These are phyloP conservation scores for Atalantia buxifolia DNA, from an alignment of 345 rosid genomes.

Conservation along the genomic window DNA sequence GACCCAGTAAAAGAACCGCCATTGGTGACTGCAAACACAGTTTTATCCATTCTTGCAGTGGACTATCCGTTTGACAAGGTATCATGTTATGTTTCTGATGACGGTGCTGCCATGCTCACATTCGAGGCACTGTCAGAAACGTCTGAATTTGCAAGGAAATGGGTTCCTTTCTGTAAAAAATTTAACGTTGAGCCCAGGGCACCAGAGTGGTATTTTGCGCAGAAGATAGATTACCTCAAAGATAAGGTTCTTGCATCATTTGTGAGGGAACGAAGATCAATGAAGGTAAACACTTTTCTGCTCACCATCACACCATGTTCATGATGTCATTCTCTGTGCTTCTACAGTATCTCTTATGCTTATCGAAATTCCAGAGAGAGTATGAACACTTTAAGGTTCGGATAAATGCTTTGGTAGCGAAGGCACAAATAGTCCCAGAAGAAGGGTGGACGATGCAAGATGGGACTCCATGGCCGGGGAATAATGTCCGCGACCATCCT, in stretches of 20 bases:
- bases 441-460: conserved; percentile 80
- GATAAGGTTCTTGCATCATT: conserved; percentile 54
- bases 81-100: conserved; percentile 72
- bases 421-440: conserved; percentile 59
- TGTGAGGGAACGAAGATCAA: conserved; percentile 62
- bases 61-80: conserved; percentile 73
- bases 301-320: not conserved
- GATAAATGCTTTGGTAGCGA: conserved; percentile 56
- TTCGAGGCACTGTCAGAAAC: conserved; percentile 67
- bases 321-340: not conserved
- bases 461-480: conserved; percentile 79
- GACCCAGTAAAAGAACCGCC: conserved; percentile 76
- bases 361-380: conserved; percentile 43
- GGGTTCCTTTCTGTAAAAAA: conserved; percentile 74
- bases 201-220: conserved; percentile 67
- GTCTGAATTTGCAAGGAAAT: conserved; percentile 65
- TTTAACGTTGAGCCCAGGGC: conserved; percentile 66
- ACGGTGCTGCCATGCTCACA: conserved; percentile 71
- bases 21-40: conserved; percentile 62
- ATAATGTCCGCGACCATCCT: conserved; percentile 61
- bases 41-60: conserved; percentile 64
- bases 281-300: conserved; percentile 45
- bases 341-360: not conserved
- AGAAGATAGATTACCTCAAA: conserved; percentile 55
- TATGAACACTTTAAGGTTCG: conserved; percentile 70